Evolutionary conservation across 768 basidiomycete species (phyloP), one percentile per base, ranked within the genome.

Genomic region (Phaffia tasmanica): DNA sequence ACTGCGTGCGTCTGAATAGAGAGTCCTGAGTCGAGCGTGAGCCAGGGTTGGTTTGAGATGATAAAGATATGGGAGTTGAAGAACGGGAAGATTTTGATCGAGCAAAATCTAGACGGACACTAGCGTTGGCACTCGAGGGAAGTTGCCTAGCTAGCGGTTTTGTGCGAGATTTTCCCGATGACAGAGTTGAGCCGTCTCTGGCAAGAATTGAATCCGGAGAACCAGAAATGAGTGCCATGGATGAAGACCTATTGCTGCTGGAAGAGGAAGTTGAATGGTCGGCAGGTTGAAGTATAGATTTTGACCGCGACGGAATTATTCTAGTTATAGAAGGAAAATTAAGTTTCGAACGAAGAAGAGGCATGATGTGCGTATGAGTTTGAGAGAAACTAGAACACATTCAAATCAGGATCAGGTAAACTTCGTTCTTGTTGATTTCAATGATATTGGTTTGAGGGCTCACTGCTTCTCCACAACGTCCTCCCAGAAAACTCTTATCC

Each of bases 401-500:
- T 19, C 0, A 49, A n/a, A 42, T 14, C 27, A 15, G 4, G 11
- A 4, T 16, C 27, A 5, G 15, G 7, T 19, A 30, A 30, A 16
- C 16, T 46, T 16, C 5, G 15, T 4, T 16, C 35, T 46, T 11
- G 30, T 16, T n/a, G 16, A 14, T 46, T 14, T 32, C 8, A 46
- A n/a, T 7, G 21, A 15, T 50, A 53, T n/a, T 29, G 8, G 25
- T 18, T 2, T 50, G 1, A 1, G 16, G 30, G 55, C 62, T 55
- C 30, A 63, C 62, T 54, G 30, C 18, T 42, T 53, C 35, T 63
- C 62, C 23, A 63, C 51, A 7, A 63, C 51, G 30, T 63, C 50
- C 62, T 63, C 62, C 8, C 62, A 63, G 7, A 63, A 63, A n/a
- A 35, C 35, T 54, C 51, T 54, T 0, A 63, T 54, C 62, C 62